phyloP scores from a whole-genome alignment of 805 yeast genomes.

The Aciculoconidium aculeatum region DNA sequence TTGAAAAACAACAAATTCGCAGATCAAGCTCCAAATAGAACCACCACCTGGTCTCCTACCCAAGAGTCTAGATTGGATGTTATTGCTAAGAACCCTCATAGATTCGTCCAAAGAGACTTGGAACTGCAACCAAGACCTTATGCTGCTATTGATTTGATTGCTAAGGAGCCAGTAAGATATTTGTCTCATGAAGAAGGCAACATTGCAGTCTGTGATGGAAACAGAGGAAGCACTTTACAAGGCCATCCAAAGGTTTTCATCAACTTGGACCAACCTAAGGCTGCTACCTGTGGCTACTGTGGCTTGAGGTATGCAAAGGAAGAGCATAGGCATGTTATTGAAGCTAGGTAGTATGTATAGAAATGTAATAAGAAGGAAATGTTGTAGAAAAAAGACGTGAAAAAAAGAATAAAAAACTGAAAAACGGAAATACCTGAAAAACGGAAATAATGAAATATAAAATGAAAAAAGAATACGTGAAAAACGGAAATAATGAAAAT shows the following conservation, averaged over 20 bases:
- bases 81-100: constrained; percentile 43
- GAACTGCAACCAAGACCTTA: constrained; percentile 68
- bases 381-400: background rate
- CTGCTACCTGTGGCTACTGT: constrained; percentile 77
- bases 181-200: constrained; percentile 43
- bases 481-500: too few species aligned
- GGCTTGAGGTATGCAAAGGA: constrained; percentile 61
- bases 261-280: constrained; percentile 70
- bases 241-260: constrained; percentile 85
- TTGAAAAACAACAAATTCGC: constrained; percentile 22
- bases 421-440: background rate
- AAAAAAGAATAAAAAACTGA: too few species aligned
- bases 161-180: constrained; percentile 64
- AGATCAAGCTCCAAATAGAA: constrained; percentile 74
- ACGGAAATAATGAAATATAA: too few species aligned
- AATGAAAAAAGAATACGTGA: too few species aligned
- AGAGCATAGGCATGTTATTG: constrained; percentile 39
- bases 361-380: background rate
- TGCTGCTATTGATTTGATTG: constrained; percentile 80
- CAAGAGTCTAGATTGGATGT: constrained; percentile 60
- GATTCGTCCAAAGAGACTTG: constrained; percentile 70
- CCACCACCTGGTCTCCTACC: constrained; percentile 61
- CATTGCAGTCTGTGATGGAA: constrained; percentile 81
- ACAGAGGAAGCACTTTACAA: constrained; percentile 56
- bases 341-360: constrained; percentile 14